These are phyloP conservation scores for Exidia glandulosa DNA, from an alignment of 768 basidiomycete genomes.

Conservation along the genomic window DNA sequence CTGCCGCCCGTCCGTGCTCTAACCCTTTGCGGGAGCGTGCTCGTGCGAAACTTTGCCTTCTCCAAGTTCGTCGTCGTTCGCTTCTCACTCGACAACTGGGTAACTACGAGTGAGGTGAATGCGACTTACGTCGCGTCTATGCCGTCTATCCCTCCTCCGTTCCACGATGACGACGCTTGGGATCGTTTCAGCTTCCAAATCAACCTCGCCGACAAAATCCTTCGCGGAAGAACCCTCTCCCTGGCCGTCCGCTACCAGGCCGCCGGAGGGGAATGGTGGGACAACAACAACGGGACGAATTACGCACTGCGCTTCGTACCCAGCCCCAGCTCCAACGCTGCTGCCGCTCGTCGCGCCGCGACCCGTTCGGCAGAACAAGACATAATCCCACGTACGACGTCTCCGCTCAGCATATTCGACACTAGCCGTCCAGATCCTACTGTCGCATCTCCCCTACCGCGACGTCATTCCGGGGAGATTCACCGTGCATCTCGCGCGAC, in stretches of 20 bases:
- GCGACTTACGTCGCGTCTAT: constrained; percentile 54
- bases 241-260: constrained; percentile 55
- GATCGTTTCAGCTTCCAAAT: constrained; percentile 78
- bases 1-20: neutral
- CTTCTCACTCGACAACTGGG: constrained; percentile 92
- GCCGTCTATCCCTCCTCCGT: neutral
- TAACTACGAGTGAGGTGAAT: constrained; percentile 87
- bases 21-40: constrained; percentile 25
- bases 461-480: neutral
- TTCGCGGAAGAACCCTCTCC: constrained; percentile 64
- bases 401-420: neutral
- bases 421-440: neutral
- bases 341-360: neutral
- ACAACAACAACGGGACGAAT: constrained; percentile 73
- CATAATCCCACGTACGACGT: neutral
- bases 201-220: constrained; percentile 65
- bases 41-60: constrained; percentile 78
- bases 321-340: neutral
- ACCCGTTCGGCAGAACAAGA: neutral
- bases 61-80: constrained; percentile 79
- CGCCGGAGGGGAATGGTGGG: constrained; percentile 73
- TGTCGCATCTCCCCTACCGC: neutral
- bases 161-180: neutral
- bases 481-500: neutral
- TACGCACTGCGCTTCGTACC: constrained; percentile 58